Evolutionary conservation across 306 rosid genomes (phyloP), one percentile per base, ranked within the genome.

Genomic region (Psophocarpus tetragonolobus): DNA sequence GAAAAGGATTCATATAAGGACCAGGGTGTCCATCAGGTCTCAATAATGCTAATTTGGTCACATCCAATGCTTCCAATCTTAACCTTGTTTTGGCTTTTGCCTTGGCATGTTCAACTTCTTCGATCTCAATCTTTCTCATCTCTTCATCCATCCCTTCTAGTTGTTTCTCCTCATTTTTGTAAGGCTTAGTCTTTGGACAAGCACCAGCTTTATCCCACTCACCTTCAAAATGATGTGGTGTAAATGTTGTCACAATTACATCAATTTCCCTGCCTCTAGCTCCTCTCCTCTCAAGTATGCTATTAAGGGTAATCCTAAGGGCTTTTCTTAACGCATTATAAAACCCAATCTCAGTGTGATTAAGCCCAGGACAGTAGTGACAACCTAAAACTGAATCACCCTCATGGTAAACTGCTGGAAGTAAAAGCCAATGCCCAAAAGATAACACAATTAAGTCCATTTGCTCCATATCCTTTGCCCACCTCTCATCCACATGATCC

Each of bases 21-120:
- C 98, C 98, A 0, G 98, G 98, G n/a, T 94, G 98, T 9, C 97
- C 97, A 81, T 94, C 98, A 1, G 96, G 92, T 63, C 98, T 85
- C 91, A 90, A 33, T 26, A 94, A 45, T 1, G 96, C 86, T 13
- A 94, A 63, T 32, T 85, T 78, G 2, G 92, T 89, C 62, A 94
- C 89, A 60, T 94, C 97, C 75, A 94, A 74, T 54, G 87, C 93
- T 72, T 87, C 86, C 10, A 94, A 36, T 26, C 86, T 87, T 39
- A 87, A 54, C 73, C 82, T 75, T 53, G 32, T 72, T 10, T 45
- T 80, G 3, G 53, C 85, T 68, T 86, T 84, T 18, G 1, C 56
- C 81, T 83, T 90, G 6, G 94, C 91, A 29, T 51, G 80, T 58
- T 84, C 89, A 48, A 94, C 91, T 80, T 90, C 97, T 80, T 90